phyloP scores from a whole-genome alignment of 2,329 filamentous ascomycete species.

The Fonsecaea multimorphosa region DNA sequence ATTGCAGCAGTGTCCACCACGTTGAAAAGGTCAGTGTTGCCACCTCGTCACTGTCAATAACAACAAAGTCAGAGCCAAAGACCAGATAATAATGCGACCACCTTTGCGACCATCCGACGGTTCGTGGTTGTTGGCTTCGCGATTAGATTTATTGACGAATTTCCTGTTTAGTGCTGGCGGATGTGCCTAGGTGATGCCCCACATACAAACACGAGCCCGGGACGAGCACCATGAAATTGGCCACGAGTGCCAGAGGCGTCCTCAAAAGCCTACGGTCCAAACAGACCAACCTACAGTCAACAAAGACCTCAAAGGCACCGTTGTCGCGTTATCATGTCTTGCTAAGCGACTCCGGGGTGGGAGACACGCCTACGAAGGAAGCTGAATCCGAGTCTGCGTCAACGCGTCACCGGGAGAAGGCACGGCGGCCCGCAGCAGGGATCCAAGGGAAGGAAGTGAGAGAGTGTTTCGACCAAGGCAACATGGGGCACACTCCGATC shows the following conservation, averaged over 20 bases:
- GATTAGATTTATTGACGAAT: constrained; percentile 29
- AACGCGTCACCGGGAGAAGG: constrained; percentile 24
- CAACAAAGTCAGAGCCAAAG: background rate
- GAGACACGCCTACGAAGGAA: constrained; percentile 6
- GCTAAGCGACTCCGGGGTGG: constrained; percentile 16
- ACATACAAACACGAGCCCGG: constrained; percentile 22
- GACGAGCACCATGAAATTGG: constrained; percentile 35
- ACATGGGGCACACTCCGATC: constrained; percentile 37
- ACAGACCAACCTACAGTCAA: constrained; percentile 18
- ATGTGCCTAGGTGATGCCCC: too few relatives aligned
- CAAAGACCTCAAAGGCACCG: constrained; percentile 17
- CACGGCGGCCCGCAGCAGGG: constrained; percentile 27
- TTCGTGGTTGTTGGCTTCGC: constrained; percentile 9
- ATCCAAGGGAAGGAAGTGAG: constrained; percentile 4
- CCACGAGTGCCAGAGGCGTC: constrained; percentile 27
- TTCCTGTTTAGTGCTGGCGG: constrained; percentile 20
- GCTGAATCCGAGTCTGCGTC: constrained; percentile 1
- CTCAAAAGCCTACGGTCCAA: constrained; percentile 31
- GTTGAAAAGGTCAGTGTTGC: background rate
- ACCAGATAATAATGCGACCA: constrained; percentile 17
- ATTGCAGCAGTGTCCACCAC: background rate
- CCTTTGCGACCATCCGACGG: background rate
- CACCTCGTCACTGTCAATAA: background rate
- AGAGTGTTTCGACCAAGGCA: constrained; percentile 23
- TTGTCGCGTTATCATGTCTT: constrained; percentile 21